Conservation (phyloP, 805 yeast genomes). For the Candida loeiensis region DNA sequence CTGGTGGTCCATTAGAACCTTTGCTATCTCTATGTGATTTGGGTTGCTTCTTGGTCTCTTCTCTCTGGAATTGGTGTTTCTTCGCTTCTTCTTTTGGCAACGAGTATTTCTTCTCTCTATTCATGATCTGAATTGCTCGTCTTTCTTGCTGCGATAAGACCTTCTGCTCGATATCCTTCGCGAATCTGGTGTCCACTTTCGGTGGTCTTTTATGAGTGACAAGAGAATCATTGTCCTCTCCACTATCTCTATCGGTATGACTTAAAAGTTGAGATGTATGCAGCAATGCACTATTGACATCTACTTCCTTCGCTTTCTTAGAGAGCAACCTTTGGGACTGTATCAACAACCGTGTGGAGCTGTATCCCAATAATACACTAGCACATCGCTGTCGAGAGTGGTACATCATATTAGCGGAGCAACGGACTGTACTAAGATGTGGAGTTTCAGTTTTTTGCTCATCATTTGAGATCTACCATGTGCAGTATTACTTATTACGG, state of each 20-base stretch:
- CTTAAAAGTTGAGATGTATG: constrained; percentile 9
- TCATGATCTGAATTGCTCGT: constrained; percentile 8
- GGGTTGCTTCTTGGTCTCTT: background rate
- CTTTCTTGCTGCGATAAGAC: constrained; percentile 11
- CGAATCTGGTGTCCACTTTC: constrained; percentile 10
- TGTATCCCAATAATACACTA: background rate
- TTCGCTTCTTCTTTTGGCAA: background rate
- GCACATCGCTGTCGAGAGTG: background rate
- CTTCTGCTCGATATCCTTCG: constrained; percentile 12
- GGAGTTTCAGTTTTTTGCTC: background rate
- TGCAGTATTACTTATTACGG: constrained; percentile 1
- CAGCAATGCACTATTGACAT: constrained; percentile 12
- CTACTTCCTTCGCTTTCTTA: constrained; percentile 11
- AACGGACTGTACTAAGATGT: background rate
- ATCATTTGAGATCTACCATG: background rate
- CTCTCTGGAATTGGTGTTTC: background rate
- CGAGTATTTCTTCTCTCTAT: constrained; percentile 1
- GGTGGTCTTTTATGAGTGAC: constrained; percentile 6
- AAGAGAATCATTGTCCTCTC: constrained; percentile 6
- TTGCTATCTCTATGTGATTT: no score
- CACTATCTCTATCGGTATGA: constrained; percentile 6
- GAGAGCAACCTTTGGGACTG: background rate
- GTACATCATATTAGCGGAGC: background rate
- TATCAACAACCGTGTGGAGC: no score
- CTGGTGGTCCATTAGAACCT: no score